Base-by-base conservation (phyloP, 306 rosid species). In the Vigna angularis region DNA sequence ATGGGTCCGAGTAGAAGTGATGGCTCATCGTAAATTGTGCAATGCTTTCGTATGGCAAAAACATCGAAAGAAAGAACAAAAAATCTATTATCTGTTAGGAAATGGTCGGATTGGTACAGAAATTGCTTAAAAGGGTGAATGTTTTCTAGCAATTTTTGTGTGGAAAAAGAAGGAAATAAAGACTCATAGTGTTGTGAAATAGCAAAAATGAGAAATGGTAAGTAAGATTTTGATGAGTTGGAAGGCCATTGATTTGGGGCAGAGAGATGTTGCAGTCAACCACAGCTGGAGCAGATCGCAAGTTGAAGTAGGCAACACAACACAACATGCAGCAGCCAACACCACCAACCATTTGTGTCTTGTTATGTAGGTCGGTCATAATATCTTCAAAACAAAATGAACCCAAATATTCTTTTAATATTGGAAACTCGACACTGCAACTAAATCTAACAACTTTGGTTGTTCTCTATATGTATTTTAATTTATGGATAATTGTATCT, bases 361-460 rank as follows among this genome's bases (percentile, higher is more conserved):
- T 58, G 71, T 18, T 51, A 24, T 34, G 11, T n/a, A 2, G 18
- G 5, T 20, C 0, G 18, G 5, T 20, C 0, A 18, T 18, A 0
- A 2, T 13, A 36, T 63, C 1, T 70, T 66, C 24, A 30, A 81
- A 79, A 56, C 9, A 55, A 55, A 8, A 57, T 56, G 38, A 67
- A 66, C 67, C 74, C 0, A 30, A 30, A 30, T 30, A 28, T 28
- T 28, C 32, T 28, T 28, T 57, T 22, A 55, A 58, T 81, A 50
- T 58, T 57, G n/a, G 30, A 38, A 74, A 36, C 38, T 50, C 34
- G 68, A 81, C 81, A 28, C 47, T 24, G 36, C 69, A 70, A 75
- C 73, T 70, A 81, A 22, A 68, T 68, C 84, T 18, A 59, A 59
- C 67, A 75, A 69, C 73, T 75, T 68, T 61, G 67, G 66, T 81